phyloP scores from a whole-genome alignment of 1,284 basidiomycete species.

The Trichosporon sp. region DNA sequence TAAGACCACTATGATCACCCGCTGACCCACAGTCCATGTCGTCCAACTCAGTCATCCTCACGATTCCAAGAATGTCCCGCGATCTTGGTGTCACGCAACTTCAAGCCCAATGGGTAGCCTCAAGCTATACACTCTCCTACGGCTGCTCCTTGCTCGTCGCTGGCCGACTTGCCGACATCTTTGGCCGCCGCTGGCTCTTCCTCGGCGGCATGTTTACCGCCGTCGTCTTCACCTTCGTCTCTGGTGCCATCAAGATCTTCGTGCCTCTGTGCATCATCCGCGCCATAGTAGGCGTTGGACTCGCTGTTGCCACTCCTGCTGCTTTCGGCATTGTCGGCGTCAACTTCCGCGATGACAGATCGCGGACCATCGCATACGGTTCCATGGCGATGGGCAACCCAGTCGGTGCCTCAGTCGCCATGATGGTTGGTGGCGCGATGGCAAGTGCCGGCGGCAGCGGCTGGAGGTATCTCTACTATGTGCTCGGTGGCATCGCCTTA shows the following conservation, averaged over 20 bases:
- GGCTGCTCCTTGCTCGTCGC: conserved; percentile 46
- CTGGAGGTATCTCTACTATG: conserved; percentile 39
- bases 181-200: conserved; percentile 41
- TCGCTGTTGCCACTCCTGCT: conserved; percentile 24
- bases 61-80: conserved; percentile 42
- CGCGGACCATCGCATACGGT: conserved; percentile 34
- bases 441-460: conserved; percentile 6
- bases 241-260: conserved; percentile 19
- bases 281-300: conserved; percentile 22
- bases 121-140: conserved; percentile 44
- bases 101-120: conserved; percentile 44
- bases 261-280: conserved; percentile 22
- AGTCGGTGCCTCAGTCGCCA: conserved; percentile 23
- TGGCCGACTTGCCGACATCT: conserved; percentile 46
- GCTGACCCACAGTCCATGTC: conserved; percentile 10
- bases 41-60: conserved; percentile 21
- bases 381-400: conserved; percentile 32
- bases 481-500: conserved; percentile 32
- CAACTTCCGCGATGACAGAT: conserved; percentile 25
- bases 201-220: conserved; percentile 28
- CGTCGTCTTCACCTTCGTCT: conserved; percentile 19
- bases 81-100: conserved; percentile 32
- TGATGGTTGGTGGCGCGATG: conserved; percentile 29
- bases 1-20: not conserved
- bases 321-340: conserved; percentile 40